Percentiles rank a stretch among this genome's conserved stretches.
Conservation (phyloP, 305 asterid species). For the Fraxinus xanthoxyloides region DNA sequence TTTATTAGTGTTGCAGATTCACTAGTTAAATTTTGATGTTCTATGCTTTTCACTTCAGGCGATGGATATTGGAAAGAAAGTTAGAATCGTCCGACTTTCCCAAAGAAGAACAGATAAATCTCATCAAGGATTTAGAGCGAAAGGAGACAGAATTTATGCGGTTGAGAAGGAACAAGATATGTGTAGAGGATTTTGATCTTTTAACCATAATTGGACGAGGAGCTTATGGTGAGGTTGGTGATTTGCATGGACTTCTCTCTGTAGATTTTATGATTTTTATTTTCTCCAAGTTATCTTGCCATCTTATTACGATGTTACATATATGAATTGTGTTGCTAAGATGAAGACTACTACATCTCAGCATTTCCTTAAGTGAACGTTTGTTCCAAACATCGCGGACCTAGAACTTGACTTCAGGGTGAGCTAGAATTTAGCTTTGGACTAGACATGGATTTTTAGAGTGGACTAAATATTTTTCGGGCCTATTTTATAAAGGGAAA, state of each 20-base stretch:
- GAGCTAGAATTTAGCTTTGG: too few species aligned
- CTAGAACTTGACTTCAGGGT: too few species aligned
- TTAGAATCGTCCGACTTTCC: slow-evolving; percentile 98
- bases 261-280: neutral
- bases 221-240: slow-evolving; percentile 95
- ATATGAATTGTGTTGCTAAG: neutral
- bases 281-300: slow-evolving; percentile 17
- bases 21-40: neutral
- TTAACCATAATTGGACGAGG: slow-evolving; percentile 95
- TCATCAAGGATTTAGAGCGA: slow-evolving; percentile 81
- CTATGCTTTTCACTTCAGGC: slow-evolving; percentile 43
- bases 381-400: neutral
- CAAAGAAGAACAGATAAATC: slow-evolving; percentile 81
- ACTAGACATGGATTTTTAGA: too few species aligned
- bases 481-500: too few species aligned
- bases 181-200: slow-evolving; percentile 95
- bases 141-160: slow-evolving; percentile 95
- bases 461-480: too few species aligned
- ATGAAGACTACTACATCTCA: neutral
- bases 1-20: neutral
- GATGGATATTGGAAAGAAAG: slow-evolving; percentile 89
- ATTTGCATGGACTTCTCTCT: slow-evolving; percentile 18
- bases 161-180: slow-evolving; percentile 83
- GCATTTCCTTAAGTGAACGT: neutral
- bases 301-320: slow-evolving; percentile 1